Evolutionary conservation across 176 grass and related monocot species (phyloP).

Genomic region (Hordeum vulgare): MorexV3_pseudomolecules_assembly NC_058518.1:340405301-340405800

Average conservation of each 20-base stretch:
- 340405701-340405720: neutral
- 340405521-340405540: too few relatives aligned
- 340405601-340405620: neutral
- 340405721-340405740: neutral
- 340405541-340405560: neutral
- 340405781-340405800: neutral
- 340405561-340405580: neutral
- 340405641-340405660: neutral
- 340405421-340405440: too few relatives aligned
- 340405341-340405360: neutral
- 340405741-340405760: neutral
- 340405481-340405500: too few relatives aligned
- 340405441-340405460: too few relatives aligned
- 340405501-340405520: too few relatives aligned
- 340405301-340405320: slow-evolving; percentile 15
- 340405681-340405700: neutral
- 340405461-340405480: too few relatives aligned
- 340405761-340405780: neutral
- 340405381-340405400: neutral
- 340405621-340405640: neutral
- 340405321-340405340: neutral
- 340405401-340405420: neutral
- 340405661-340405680: neutral
- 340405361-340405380: neutral
- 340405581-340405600: neutral